A percentile compares a stretch with the other conserved stretches of the same genome.
These are phyloP conservation scores for Tuber magnatum DNA, from an alignment of 495 filamentous ascomycete species.

Conservation along the genomic window DNA sequence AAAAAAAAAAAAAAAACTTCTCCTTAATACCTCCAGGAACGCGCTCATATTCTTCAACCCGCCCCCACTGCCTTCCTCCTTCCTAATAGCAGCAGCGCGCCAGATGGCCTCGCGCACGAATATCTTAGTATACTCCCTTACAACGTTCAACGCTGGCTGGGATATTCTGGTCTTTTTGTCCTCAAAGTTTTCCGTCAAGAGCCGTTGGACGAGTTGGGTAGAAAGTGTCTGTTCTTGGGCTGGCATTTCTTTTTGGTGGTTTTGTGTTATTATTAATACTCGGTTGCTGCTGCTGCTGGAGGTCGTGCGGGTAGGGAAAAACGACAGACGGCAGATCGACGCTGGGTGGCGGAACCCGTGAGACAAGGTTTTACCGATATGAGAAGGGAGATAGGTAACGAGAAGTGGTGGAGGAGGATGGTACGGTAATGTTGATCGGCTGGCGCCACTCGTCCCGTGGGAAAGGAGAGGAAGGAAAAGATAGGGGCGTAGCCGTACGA, in stretches of 20 bases:
- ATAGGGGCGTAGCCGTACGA: neutral
- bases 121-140: constrained; percentile 81
- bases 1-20: neutral
- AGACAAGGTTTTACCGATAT: neutral
- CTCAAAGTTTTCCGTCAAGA: constrained; percentile 73
- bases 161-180: constrained; percentile 63
- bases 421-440: neutral
- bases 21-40: constrained; percentile 32
- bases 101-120: constrained; percentile 91
- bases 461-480: neutral
- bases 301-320: neutral
- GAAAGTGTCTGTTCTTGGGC: constrained; percentile 50
- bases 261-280: constrained; percentile 45
- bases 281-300: neutral
- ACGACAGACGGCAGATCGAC: neutral
- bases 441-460: neutral
- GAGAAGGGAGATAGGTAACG: neutral
- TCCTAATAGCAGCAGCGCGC: constrained; percentile 63
- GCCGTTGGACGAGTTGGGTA: constrained; percentile 59
- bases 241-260: too few species aligned
- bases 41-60: constrained; percentile 29
- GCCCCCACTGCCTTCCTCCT: constrained; percentile 41
- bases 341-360: neutral
- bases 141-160: constrained; percentile 67
- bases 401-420: neutral